Conservation (phyloP, 192 early-diverging fungal genomes). For the Kickxella alabastrina region DNA sequence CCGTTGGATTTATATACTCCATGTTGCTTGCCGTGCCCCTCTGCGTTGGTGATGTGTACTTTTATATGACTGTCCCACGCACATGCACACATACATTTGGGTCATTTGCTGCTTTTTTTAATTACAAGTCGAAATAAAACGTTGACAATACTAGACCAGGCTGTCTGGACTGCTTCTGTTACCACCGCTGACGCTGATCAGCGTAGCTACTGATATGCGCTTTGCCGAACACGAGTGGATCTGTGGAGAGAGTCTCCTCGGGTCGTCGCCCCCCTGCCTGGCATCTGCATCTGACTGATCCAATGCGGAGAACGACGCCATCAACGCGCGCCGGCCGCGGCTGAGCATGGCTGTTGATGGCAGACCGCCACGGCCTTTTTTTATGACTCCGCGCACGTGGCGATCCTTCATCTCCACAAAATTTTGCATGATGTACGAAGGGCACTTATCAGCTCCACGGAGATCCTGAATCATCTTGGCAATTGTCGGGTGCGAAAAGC, state of each 20-base stretch:
- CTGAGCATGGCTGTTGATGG: conserved; percentile 34
- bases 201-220: conserved; percentile 23
- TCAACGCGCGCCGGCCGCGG: conserved; percentile 39
- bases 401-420: conserved; percentile 64
- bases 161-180: background rate
- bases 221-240: background rate
- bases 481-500: conserved; percentile 82
- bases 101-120: background rate
- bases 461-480: conserved; percentile 84
- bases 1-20: background rate
- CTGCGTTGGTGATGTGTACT: no score
- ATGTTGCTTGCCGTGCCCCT: no score
- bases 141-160: no score
- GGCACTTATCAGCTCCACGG: conserved; percentile 66
- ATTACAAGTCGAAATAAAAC: no score
- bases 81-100: background rate
- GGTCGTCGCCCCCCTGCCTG: background rate
- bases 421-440: conserved; percentile 66
- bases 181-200: background rate
- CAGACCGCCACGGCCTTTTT: conserved; percentile 41
- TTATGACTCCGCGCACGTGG: conserved; percentile 54
- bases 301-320: conserved; percentile 12
- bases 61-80: no score
- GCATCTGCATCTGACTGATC: background rate
- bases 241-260: background rate